phyloP scores from a whole-genome alignment of 2,329 filamentous ascomycete genomes.

The Cyphellophora attinorum region DNA sequence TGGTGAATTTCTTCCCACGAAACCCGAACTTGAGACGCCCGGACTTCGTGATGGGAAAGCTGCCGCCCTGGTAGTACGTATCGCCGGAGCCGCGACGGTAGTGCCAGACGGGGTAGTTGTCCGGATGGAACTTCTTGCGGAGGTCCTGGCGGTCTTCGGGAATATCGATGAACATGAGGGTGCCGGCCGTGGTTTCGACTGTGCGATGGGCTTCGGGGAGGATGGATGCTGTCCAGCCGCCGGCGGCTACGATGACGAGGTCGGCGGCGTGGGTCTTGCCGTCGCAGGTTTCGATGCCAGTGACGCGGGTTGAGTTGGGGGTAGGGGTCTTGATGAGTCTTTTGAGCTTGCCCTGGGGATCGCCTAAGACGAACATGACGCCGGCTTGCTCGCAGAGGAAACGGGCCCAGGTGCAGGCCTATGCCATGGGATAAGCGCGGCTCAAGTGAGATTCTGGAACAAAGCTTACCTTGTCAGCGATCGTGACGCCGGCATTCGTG shows the following conservation, averaged over 20 bases:
- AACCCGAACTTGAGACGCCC: conserved; percentile 21
- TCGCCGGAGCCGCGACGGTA: conserved; percentile 12
- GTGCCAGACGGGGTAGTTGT: conserved; percentile 27
- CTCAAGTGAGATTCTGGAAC: too few species aligned
- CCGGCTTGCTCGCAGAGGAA: conserved; percentile 18
- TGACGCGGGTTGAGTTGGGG: conserved; percentile 12
- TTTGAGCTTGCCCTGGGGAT: conserved; percentile 14
- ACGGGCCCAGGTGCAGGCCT: conserved; percentile 18
- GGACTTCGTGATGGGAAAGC: conserved; percentile 18
- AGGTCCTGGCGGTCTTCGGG: conserved; percentile 22
- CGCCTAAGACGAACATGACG: conserved; percentile 20
- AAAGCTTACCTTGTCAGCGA: conserved; percentile 20
- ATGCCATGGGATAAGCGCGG: too few species aligned
- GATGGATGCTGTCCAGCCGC: conserved; percentile 22
- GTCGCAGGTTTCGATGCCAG: conserved; percentile 22
- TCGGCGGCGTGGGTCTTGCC: conserved; percentile 16
- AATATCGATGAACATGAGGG: conserved; percentile 26
- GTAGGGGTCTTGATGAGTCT: conserved; percentile 1
- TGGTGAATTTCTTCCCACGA: conserved; percentile 17
- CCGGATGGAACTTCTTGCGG: conserved; percentile 24
- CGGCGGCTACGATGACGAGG: conserved; percentile 19
- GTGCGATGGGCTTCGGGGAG: conserved; percentile 20
- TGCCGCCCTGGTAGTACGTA: conserved; percentile 15
- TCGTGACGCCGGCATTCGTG: conserved; percentile 18
- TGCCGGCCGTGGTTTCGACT: conserved; percentile 30